Evolutionary conservation across 2,329 filamentous ascomycete genomes (phyloP).

Genomic region (Colletotrichum aenigma): DNA sequence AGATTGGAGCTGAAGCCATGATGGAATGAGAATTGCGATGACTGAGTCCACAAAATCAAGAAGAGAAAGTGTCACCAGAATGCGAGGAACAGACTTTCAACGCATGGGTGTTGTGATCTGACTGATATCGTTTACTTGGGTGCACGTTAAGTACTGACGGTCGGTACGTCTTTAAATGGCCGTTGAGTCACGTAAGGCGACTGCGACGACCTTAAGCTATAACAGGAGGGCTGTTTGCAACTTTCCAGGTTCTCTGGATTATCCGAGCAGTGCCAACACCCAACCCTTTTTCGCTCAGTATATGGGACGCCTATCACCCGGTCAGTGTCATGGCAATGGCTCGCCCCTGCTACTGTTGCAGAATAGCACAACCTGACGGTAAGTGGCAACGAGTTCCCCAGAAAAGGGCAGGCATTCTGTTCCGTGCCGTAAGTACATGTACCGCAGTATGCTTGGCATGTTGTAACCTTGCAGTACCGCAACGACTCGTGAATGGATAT

Average conservation of each 20-base stretch:
- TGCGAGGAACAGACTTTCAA: not conserved
- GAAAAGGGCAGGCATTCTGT: not conserved
- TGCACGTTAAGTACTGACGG: not conserved
- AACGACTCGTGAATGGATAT: not conserved
- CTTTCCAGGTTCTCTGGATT: not conserved
- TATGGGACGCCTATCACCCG: not conserved
- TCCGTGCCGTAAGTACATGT: not conserved
- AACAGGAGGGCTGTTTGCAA: not conserved
- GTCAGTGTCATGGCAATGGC: not conserved
- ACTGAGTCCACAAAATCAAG: not conserved
- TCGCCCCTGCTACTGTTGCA: not conserved
- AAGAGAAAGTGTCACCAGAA: not conserved
- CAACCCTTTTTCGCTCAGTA: not conserved
- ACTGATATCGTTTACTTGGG: not conserved
- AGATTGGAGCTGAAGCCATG: not conserved
- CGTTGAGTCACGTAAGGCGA: not conserved
- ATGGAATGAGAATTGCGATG: not conserved
- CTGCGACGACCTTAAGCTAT: not conserved
- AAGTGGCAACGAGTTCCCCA: not conserved
- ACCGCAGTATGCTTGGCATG: not conserved
- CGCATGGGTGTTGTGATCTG: not conserved
- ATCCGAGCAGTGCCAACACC: not conserved
- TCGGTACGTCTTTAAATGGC: not conserved
- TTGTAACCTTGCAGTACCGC: not conserved
- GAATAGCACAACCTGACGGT: not conserved